A percentile compares a stretch with the other conserved stretches of the same genome.
These are phyloP conservation scores for Dioscorea cayenensis DNA, from an alignment of 116 monocot genomes.

Conservation along the genomic window DNA sequence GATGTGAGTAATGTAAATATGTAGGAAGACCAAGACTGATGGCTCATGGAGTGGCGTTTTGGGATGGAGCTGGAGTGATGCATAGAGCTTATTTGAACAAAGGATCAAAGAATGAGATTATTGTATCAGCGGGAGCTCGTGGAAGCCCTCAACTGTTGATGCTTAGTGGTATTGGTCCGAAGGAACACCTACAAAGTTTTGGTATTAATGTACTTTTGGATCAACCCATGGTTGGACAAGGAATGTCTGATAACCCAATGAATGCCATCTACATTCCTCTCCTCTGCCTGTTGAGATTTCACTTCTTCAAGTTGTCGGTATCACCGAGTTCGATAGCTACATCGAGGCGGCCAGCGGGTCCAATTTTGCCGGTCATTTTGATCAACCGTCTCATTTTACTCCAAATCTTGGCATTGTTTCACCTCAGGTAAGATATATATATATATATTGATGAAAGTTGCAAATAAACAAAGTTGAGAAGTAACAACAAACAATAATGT, in stretches of 20 bases:
- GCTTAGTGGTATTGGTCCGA: constrained; percentile 72
- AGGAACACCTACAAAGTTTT: constrained; percentile 30
- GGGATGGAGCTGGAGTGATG: constrained; percentile 24
- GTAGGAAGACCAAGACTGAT: constrained; percentile 19
- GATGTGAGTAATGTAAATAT: not conserved
- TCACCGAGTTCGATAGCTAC: constrained; percentile 39
- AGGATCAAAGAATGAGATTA: constrained; percentile 31
- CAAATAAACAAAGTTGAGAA: no score
- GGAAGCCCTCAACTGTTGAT: constrained; percentile 74
- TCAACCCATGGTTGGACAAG: constrained; percentile 56
- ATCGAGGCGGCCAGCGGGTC: constrained; percentile 48
- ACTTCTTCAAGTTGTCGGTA: constrained; percentile 51
- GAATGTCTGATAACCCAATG: constrained; percentile 75
- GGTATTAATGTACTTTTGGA: constrained; percentile 46
- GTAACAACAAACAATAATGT: no score
- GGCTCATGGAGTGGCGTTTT: constrained; percentile 47
- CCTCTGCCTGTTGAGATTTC: constrained; percentile 41
- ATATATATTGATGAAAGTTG: not conserved
- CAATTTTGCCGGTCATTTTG: constrained; percentile 10
- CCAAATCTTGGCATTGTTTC: constrained; percentile 39
- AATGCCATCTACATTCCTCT: constrained; percentile 70
- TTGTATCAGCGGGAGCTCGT: constrained; percentile 44
- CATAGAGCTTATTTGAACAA: constrained; percentile 40
- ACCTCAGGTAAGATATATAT: constrained; percentile 31
- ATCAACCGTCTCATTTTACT: not conserved